These are phyloP conservation scores for Rosellinia necatrix DNA, from an alignment of 2,329 filamentous ascomycete species.

Conservation along the genomic window DNA sequence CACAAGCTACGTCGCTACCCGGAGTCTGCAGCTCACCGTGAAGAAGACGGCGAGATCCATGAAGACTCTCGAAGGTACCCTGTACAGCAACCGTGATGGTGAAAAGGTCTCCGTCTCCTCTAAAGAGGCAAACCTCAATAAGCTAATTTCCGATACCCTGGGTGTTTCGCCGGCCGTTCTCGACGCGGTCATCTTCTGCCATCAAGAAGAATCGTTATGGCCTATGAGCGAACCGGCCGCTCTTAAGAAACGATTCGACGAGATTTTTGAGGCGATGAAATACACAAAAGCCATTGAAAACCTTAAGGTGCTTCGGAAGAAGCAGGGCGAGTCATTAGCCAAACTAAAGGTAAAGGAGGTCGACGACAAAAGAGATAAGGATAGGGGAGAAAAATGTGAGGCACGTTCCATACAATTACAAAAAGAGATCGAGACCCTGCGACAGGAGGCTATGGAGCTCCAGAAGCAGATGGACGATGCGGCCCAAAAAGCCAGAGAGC, in stretches of 20 bases:
- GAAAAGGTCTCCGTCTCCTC: constrained; percentile 81
- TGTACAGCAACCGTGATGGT: constrained; percentile 77
- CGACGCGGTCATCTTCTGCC: constrained; percentile 96
- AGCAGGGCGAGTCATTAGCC: constrained; percentile 74
- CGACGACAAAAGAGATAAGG: constrained; percentile 81
- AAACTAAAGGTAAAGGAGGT: constrained; percentile 76
- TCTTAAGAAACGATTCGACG: constrained; percentile 93
- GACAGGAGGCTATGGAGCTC: constrained; percentile 61
- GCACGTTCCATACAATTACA: constrained; percentile 68
- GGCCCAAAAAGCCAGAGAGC: constrained; percentile 62
- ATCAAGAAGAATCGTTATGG: constrained; percentile 97
- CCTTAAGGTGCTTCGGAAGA: constrained; percentile 84
- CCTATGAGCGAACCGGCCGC: constrained; percentile 85
- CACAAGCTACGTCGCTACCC: constrained; percentile 78
- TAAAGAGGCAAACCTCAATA: constrained; percentile 78
- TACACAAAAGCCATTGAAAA: constrained; percentile 98
- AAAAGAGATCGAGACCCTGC: constrained; percentile 66
- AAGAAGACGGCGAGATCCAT: constrained; percentile 77
- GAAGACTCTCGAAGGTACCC: constrained; percentile 82
- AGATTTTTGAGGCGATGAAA: constrained; percentile 96
- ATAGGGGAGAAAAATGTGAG: constrained; percentile 74
- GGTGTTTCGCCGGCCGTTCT: constrained; percentile 90
- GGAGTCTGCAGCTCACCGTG: constrained; percentile 83
- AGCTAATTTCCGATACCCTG: constrained; percentile 81
- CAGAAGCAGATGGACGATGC: constrained; percentile 66